phyloP scores from a whole-genome alignment of 441 rosid genomes.

The Eruca vesicaria region DNA sequence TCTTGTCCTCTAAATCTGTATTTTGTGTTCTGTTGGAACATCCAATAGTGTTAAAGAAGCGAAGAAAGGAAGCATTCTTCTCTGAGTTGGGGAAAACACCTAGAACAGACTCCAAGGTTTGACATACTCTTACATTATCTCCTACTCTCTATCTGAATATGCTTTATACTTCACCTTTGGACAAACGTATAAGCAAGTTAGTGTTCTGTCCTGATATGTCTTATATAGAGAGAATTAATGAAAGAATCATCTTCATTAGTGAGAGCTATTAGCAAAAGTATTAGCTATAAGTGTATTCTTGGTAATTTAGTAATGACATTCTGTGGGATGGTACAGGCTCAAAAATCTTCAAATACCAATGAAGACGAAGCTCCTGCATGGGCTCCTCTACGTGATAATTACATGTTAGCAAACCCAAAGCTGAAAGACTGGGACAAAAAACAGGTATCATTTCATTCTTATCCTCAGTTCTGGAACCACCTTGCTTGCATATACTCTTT shows the following conservation, averaged over 20 bases:
- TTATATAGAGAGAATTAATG: not conserved
- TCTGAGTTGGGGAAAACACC: conserved; percentile 71
- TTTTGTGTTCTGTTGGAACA: not conserved
- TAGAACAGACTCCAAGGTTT: conserved; percentile 52
- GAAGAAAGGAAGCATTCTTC: conserved; percentile 82
- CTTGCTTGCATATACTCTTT: not conserved
- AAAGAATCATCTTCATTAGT: not conserved
- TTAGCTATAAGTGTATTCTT: not conserved
- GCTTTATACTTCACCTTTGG: not conserved
- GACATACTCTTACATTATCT: not conserved
- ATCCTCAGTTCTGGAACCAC: not conserved
- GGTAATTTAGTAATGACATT: conserved; percentile 5
- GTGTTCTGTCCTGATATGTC: not conserved
- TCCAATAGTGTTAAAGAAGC: conserved; percentile 61
- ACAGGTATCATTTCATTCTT: conserved; percentile 43
- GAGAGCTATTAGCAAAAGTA: not conserved
- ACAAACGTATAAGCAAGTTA: not conserved
- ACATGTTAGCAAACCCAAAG: conserved; percentile 83
- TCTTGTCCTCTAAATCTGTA: not conserved
- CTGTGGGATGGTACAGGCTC: conserved; percentile 41
- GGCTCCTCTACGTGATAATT: conserved; percentile 94
- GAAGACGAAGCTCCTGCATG: conserved; percentile 70
- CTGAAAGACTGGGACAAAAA: conserved; percentile 90
- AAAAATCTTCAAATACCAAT: conserved; percentile 29
- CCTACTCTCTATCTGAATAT: not conserved